Evolutionary conservation across 2,329 filamentous ascomycete species (phyloP).

Genomic region (Fusarium transvaalense): DNA sequence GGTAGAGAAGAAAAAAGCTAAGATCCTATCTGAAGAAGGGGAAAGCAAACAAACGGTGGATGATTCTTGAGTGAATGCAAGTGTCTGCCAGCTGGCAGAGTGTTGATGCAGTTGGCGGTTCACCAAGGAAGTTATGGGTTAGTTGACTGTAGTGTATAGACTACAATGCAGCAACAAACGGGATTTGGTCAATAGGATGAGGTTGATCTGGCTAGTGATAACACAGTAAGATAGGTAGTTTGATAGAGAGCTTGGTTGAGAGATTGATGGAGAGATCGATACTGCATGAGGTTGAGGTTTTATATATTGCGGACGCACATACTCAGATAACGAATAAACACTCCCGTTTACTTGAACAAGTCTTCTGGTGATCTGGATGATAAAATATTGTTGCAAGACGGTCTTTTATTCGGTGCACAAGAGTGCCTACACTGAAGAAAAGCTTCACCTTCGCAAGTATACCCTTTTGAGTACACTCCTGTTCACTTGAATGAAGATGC

Average conservation of each 20-base stretch:
- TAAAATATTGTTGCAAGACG: not conserved
- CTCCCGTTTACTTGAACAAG: not conserved
- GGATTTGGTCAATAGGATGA: not conserved
- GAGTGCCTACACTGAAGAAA: not conserved
- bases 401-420: not conserved
- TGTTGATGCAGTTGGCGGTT: not conserved
- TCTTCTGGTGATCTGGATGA: not conserved
- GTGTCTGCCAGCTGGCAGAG: not conserved
- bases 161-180: not conserved
- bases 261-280: not conserved
- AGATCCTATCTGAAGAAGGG: too few relatives aligned
- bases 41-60: not conserved
- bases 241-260: not conserved
- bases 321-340: rapidly evolving
- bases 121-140: not conserved
- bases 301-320: not conserved
- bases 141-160: not conserved
- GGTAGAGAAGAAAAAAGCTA: not conserved
- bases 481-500: too few relatives aligned
- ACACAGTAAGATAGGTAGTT: not conserved
- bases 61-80: not conserved
- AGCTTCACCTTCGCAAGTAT: too few relatives aligned
- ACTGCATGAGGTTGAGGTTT: too few relatives aligned
- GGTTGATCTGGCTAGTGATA: not conserved
- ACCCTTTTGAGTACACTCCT: too few relatives aligned